phyloP scores from a whole-genome alignment of 192 early-diverging fungal genomes.

The Piromyces sp. region DNA sequence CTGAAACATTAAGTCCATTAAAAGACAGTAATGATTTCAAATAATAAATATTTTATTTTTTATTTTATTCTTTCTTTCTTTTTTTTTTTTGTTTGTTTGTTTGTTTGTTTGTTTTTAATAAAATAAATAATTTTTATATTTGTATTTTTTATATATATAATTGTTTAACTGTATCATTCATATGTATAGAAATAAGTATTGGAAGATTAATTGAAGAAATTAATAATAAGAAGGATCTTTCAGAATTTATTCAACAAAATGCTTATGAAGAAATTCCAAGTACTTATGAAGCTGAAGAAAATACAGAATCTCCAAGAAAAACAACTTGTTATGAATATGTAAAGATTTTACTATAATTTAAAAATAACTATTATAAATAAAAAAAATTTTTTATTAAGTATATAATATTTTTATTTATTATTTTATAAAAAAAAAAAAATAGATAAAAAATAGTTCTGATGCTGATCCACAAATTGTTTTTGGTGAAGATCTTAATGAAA shows the following conservation, averaged over 20 bases:
- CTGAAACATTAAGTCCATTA: constrained; percentile 40
- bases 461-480: constrained; percentile 61
- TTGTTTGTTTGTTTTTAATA: too few relatives aligned
- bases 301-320: not conserved
- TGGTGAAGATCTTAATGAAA: constrained; percentile 53
- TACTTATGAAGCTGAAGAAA: not conserved
- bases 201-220: not conserved
- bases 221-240: not conserved
- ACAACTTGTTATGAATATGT: not conserved
- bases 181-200: not conserved
- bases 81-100: too few relatives aligned
- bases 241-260: not conserved
- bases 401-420: too few relatives aligned
- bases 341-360: too few relatives aligned
- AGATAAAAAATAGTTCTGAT: constrained; percentile 10
- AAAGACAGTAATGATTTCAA: constrained; percentile 12
- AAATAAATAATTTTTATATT: too few relatives aligned
- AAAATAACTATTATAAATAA: too few relatives aligned
- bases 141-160: not conserved
- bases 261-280: not conserved
- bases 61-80: too few relatives aligned
- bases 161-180: too few relatives aligned
- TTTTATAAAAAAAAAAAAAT: not conserved
- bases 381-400: too few relatives aligned
- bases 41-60: too few relatives aligned